Evolutionary conservation across 768 basidiomycete species (phyloP).

Genomic region (Russula sp.): DNA sequence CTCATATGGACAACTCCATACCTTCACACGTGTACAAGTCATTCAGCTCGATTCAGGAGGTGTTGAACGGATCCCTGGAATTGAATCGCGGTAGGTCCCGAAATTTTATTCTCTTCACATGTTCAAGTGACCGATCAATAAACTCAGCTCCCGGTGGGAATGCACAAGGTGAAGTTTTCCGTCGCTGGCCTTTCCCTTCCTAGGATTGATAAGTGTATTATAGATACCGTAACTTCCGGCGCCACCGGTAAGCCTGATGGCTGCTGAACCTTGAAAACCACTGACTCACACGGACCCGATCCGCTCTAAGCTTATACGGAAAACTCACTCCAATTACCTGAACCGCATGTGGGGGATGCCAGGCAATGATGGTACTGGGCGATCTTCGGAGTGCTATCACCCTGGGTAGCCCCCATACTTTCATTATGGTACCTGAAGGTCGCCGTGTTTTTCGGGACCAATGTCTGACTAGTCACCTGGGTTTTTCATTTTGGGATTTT

Average conservation of each 20-base stretch:
- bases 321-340: background rate
- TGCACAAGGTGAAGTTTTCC: constrained; percentile 11
- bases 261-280: background rate
- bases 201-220: constrained; percentile 1
- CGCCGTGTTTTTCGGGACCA: constrained; percentile 28
- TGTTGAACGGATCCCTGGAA: constrained; percentile 5
- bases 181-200: constrained; percentile 6
- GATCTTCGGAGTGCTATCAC: constrained; percentile 26
- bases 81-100: constrained; percentile 9
- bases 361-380: constrained; percentile 30
- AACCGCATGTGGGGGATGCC: constrained; percentile 3
- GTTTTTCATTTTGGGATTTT: constrained; percentile 13
- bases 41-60: constrained; percentile 14
- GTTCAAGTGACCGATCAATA: constrained; percentile 13
- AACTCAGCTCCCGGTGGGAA: background rate
- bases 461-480: constrained; percentile 16
- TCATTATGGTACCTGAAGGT: constrained; percentile 31
- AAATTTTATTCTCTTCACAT: constrained; percentile 13
- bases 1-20: background rate
- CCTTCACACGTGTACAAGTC: constrained; percentile 19
- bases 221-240: constrained; percentile 14
- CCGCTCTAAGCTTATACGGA: background rate
- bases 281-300: constrained; percentile 19
- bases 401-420: constrained; percentile 9
- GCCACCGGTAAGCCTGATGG: constrained; percentile 18